Evolutionary conservation across 1,284 basidiomycete species (phyloP).

Genomic region (Sanghuangporus baumii): DNA sequence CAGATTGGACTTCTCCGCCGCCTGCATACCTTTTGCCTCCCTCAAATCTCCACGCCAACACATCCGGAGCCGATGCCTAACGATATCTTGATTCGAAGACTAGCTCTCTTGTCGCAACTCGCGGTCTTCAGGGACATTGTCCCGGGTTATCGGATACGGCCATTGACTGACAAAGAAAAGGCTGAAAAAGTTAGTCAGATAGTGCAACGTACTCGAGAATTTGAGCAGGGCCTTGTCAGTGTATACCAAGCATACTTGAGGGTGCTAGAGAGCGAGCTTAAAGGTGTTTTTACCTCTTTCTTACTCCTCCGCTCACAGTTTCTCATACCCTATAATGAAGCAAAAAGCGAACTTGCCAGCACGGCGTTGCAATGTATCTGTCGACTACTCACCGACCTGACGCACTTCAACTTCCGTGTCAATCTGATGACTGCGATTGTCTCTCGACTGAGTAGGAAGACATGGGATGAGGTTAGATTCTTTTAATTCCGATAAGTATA

Average conservation of each 20-base stretch:
- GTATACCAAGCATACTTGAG: slow-evolving; percentile 90
- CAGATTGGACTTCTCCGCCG: slow-evolving; percentile 84
- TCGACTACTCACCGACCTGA: slow-evolving; percentile 74
- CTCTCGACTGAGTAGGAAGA: slow-evolving; percentile 75
- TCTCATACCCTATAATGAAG: slow-evolving; percentile 37
- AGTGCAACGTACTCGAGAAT: slow-evolving; percentile 87
- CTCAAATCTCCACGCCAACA: slow-evolving; percentile 61
- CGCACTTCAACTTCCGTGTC: slow-evolving; percentile 96
- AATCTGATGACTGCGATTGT: slow-evolving; percentile 91
- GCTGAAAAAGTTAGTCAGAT: slow-evolving; percentile 93
- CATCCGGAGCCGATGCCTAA: slow-evolving; percentile 68
- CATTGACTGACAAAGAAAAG: slow-evolving; percentile 87
- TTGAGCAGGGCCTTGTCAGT: slow-evolving; percentile 91
- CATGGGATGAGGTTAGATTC: slow-evolving; percentile 76
- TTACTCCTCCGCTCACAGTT: neutral
- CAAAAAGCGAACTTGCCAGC: slow-evolving; percentile 65
- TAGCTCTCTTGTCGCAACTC: slow-evolving; percentile 87
- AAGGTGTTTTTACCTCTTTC: slow-evolving; percentile 45
- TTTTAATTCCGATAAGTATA: slow-evolving; percentile 6
- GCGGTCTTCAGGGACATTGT: slow-evolving; percentile 96
- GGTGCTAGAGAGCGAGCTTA: slow-evolving; percentile 79
- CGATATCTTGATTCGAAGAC: slow-evolving; percentile 78
- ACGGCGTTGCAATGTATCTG: slow-evolving; percentile 83
- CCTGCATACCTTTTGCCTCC: slow-evolving; percentile 78
- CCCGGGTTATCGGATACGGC: slow-evolving; percentile 86